These are phyloP conservation scores for Beta corolliflora DNA, from an alignment of 179 eudicot species.

Conservation along the genomic window DNA sequence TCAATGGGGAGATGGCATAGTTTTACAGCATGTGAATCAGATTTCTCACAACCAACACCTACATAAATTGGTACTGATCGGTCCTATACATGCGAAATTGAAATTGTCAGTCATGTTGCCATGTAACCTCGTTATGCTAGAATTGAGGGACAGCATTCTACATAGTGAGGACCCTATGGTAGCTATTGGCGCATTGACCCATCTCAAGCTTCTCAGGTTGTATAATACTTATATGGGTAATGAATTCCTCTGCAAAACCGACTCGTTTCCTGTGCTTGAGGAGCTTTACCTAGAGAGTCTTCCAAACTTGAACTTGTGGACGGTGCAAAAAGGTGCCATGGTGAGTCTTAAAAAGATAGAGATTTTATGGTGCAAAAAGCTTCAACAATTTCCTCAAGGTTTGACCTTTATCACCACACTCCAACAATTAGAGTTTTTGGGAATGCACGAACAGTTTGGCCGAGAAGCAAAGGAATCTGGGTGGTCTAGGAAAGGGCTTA, in stretches of 20 bases:
- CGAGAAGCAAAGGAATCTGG: not conserved
- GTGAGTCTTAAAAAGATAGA: conserved; percentile 22
- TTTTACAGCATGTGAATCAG: conserved; percentile 12
- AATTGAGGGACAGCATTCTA: conserved; percentile 14
- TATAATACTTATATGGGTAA: not conserved
- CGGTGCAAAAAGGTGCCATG: conserved; percentile 40
- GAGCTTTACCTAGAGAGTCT: conserved; percentile 18
- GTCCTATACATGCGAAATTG: conserved; percentile 9
- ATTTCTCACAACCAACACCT: conserved; percentile 18
- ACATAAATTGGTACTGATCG: conserved; percentile 15
- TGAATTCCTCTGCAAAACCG: not conserved
- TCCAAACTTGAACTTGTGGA: conserved; percentile 26
- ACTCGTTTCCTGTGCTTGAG: conserved; percentile 36
- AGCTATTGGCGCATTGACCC: conserved; percentile 25
- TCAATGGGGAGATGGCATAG: conserved; percentile 2
- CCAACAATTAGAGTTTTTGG: not conserved
- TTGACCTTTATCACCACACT: not conserved
- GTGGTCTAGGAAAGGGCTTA: not conserved
- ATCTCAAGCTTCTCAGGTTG: conserved; percentile 18
- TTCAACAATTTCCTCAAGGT: not conserved
- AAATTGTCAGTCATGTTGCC: conserved; percentile 14
- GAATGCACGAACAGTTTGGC: not conserved
- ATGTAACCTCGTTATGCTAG: conserved; percentile 22
- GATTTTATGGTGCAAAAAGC: conserved; percentile 11
- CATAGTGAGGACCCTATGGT: conserved; percentile 23